phyloP scores from a whole-genome alignment of 805 yeast species.

The Zygoascus tannicola region DNA sequence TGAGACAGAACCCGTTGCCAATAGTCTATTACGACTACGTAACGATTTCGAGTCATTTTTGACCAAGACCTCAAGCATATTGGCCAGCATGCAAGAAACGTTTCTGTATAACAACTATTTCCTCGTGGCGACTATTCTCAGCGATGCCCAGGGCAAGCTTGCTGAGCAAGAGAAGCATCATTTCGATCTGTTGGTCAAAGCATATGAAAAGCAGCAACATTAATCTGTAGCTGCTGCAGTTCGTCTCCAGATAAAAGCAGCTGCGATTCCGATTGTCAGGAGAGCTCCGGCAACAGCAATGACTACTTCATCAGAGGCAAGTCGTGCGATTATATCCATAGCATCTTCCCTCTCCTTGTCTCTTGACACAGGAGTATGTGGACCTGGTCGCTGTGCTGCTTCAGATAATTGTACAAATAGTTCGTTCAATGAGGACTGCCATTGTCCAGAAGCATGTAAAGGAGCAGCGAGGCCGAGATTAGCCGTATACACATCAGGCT shows the following conservation, averaged over 20 bases:
- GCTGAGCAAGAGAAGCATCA: slow-evolving; percentile 38
- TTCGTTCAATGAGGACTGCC: slow-evolving; percentile 83
- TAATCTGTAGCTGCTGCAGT: no score
- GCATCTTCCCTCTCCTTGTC: not conserved
- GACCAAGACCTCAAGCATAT: slow-evolving; percentile 52
- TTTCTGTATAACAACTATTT: slow-evolving; percentile 69
- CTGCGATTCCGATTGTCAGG: not conserved
- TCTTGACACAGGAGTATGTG: slow-evolving; percentile 61
- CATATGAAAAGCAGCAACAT: slow-evolving; percentile 25
- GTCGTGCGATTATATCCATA: not conserved
- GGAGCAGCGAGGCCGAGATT: slow-evolving; percentile 65
- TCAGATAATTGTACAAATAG: slow-evolving; percentile 79
- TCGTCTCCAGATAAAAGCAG: slow-evolving; percentile 5
- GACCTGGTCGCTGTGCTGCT: slow-evolving; percentile 71
- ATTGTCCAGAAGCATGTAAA: slow-evolving; percentile 77
- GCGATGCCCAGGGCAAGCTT: slow-evolving; percentile 34
- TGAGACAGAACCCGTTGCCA: slow-evolving; percentile 60
- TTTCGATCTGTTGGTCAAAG: slow-evolving; percentile 37
- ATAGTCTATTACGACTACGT: slow-evolving; percentile 57
- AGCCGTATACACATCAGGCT: slow-evolving; percentile 80
- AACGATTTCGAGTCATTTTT: slow-evolving; percentile 72
- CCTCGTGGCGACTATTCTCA: slow-evolving; percentile 48
- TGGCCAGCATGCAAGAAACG: slow-evolving; percentile 41
- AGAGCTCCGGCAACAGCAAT: slow-evolving; percentile 4
- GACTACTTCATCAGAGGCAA: not conserved